These are phyloP conservation scores for Fusarium xylarioides DNA, from an alignment of 2,329 filamentous ascomycete genomes.

Conservation along the genomic window DNA sequence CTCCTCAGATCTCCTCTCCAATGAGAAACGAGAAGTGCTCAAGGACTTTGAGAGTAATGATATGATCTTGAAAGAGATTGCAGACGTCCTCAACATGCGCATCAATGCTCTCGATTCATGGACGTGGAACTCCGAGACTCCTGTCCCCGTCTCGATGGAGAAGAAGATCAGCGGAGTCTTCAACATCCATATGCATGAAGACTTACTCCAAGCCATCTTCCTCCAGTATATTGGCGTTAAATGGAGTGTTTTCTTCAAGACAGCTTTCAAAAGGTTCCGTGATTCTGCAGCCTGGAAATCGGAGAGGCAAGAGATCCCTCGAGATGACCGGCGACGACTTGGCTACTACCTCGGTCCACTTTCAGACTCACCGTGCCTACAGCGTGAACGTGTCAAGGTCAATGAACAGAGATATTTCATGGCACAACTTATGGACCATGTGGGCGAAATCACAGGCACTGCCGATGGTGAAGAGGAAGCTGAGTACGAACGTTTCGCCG, in stretches of 20 bases:
- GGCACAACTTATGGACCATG: conserved; percentile 51
- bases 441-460: conserved; percentile 32
- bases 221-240: conserved; percentile 59
- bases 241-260: conserved; percentile 57
- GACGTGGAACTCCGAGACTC: conserved; percentile 54
- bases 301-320: conserved; percentile 43
- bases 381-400: conserved; percentile 43
- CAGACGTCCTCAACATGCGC: conserved; percentile 63
- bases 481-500: conserved; percentile 39
- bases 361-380: conserved; percentile 28
- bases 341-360: conserved; percentile 51
- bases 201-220: conserved; percentile 61
- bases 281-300: conserved; percentile 49
- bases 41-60: conserved; percentile 54
- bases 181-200: conserved; percentile 62
- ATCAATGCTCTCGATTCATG: conserved; percentile 55
- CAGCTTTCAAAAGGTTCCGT: conserved; percentile 46
- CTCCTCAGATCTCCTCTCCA: conserved; percentile 54
- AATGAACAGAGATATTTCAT: conserved; percentile 57
- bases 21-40: conserved; percentile 54
- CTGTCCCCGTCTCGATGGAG: conserved; percentile 54
- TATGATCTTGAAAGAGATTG: conserved; percentile 57
- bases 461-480: conserved; percentile 53
- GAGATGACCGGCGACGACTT: conserved; percentile 41
- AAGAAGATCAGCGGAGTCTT: conserved; percentile 60